Base-by-base conservation (phyloP, 257 asterid genomes). In the Capsicum chinense region DNA sequence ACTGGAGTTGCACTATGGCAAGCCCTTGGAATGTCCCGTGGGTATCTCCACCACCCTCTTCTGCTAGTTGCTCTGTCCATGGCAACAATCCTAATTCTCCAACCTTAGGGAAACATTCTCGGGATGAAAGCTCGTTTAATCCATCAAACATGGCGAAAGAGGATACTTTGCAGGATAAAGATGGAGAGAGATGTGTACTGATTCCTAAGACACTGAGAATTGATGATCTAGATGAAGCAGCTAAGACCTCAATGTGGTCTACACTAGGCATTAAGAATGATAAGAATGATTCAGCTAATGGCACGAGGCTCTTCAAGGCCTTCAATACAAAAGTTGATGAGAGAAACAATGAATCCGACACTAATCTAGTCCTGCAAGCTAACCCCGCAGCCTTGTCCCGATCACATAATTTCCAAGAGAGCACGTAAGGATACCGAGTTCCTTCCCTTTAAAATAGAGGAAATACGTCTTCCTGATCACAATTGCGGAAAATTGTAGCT, bases 371-470 rank as follows among this genome's bases (percentile, higher is more conserved):
- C 17, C 54, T 90, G 81, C 94, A 91, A 62, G 97, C 97, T 14
- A 94, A 94, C 88, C 97, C 98, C 0, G 98, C 97, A 7, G 98
- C 97, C 42, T 88, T 91, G 6, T 92, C 93, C 9, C 87, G 98
- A 35, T 94, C 98, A 4, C 83, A 85, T 48, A 87, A 84, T 86
- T 94, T 94, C 85, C 95, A 86, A 0, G 98, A 94, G 87, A 87
- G 87, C 79, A 83, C 80, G 2, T 90, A 87, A 87, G 12, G 79
- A 33, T n/a, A 79, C 62, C 5, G 15, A 67, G 48, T 8, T 60
- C 48, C 76, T 42, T 68, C 42, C 48, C 42, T 68, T 42, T 35
- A 50, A 13, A 68, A 9, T 42, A 12, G 48, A 70, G 54, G 56
- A 3, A 6, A 19, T 21, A 26, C 17, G 16, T 26, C 9, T 26